A percentile compares a stretch with the other conserved stretches of the same genome.
Conservation (phyloP, 1,284 basidiomycete species). For the Taiwanofungus camphoratus region DNA sequence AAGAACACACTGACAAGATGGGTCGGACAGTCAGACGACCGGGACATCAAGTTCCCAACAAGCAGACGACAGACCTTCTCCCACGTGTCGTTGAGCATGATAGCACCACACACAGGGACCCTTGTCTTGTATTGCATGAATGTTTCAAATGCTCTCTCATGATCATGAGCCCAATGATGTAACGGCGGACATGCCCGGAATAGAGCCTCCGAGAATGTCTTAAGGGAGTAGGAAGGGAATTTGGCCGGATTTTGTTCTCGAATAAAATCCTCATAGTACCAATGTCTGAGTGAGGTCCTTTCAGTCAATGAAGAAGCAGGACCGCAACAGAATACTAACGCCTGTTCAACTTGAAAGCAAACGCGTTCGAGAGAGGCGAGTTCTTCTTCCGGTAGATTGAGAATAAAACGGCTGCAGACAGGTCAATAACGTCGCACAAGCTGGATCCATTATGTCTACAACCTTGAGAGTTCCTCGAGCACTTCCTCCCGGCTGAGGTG, state of each 20-base stretch:
- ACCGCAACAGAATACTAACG: conserved; percentile 50
- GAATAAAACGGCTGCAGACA: conserved; percentile 80
- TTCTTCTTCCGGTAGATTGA: conserved; percentile 95
- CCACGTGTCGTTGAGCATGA: conserved; percentile 88
- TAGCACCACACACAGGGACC: conserved; percentile 98
- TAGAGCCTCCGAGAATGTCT: conserved; percentile 92
- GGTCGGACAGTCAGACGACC: conserved; percentile 7
- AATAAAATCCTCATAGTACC: conserved; percentile 99
- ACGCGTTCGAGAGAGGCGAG: conserved; percentile 87
- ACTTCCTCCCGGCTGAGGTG: conserved; percentile 58
- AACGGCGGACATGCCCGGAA: conserved; percentile 81
- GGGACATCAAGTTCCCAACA: background rate
- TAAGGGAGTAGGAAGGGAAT: conserved; percentile 84
- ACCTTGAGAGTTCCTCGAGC: conserved; percentile 89
- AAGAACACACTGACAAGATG: conserved; percentile 65
- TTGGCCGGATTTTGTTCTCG: conserved; percentile 79
- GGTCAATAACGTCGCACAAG: conserved; percentile 3
- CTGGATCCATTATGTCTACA: conserved; percentile 11
- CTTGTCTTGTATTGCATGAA: conserved; percentile 96
- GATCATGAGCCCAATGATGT: conserved; percentile 73
- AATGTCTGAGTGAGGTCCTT: conserved; percentile 60
- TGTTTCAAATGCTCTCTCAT: conserved; percentile 74
- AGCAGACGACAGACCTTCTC: conserved; percentile 72
- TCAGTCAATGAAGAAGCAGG: conserved; percentile 2
- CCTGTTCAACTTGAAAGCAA: conserved; percentile 99